Evolutionary conservation across 371 early-diverging fungal species (phyloP).

Genomic region (Apophysomyces sp.): DNA sequence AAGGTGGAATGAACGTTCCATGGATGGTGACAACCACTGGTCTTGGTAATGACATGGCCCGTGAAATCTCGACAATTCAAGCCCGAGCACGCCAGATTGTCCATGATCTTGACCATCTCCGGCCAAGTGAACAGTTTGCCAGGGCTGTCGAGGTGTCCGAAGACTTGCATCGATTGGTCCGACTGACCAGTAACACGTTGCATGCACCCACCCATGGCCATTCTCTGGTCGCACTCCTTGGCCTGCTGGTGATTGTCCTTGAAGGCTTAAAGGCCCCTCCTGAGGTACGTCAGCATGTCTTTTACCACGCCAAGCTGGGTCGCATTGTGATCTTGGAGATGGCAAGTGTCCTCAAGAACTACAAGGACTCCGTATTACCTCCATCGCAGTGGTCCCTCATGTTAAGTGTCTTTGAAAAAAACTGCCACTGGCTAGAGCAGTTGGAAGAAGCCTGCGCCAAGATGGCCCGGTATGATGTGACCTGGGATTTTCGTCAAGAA

Average conservation of each 20-base stretch:
- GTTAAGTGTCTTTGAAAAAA: not conserved
- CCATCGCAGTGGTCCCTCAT: not conserved
- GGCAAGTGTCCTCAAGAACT: conserved; percentile 24
- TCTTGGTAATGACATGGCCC: not conserved
- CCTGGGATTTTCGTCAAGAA: conserved; percentile 44
- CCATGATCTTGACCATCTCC: conserved; percentile 23
- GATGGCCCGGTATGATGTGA: conserved; percentile 31
- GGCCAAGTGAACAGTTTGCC: conserved; percentile 38
- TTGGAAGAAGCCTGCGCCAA: conserved; percentile 23
- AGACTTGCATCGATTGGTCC: conserved; percentile 22
- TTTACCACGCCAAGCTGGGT: conserved; percentile 38
- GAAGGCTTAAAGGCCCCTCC: conserved; percentile 29
- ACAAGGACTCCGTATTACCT: not conserved
- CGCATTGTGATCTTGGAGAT: conserved; percentile 36
- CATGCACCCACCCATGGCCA: conserved; percentile 9
- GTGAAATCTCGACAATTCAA: conserved; percentile 15
- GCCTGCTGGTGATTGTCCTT: conserved; percentile 26
- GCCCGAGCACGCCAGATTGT: conserved; percentile 17
- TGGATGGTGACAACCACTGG: conserved; percentile 1
- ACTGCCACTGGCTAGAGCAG: conserved; percentile 19
- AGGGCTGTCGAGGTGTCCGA: conserved; percentile 23
- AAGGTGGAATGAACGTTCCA: not conserved
- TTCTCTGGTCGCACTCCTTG: conserved; percentile 20
- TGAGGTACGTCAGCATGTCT: conserved; percentile 40
- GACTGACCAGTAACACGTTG: conserved; percentile 10